Evolutionary conservation across 352 stramenopile genomes (phyloP).

Genomic region (Globisporangium cystogenes): DNA sequence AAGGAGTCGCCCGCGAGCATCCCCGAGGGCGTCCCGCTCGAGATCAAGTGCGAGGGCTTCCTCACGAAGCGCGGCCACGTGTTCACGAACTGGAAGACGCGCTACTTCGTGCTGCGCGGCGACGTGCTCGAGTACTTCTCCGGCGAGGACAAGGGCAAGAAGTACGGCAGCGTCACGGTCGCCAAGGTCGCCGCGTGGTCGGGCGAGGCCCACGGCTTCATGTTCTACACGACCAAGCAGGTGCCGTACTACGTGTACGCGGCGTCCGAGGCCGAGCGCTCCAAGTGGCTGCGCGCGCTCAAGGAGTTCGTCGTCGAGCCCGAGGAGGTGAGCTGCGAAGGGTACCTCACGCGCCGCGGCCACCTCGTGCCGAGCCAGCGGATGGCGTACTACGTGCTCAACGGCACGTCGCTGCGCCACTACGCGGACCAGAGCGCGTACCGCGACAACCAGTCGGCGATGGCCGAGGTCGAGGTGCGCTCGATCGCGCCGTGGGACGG

Average conservation of each 20-base stretch:
- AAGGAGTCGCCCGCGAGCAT: slow-evolving; percentile 64
- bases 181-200: slow-evolving; percentile 85
- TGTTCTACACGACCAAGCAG: slow-evolving; percentile 89
- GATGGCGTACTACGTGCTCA: slow-evolving; percentile 84
- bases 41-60: slow-evolving; percentile 80
- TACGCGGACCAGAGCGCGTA: slow-evolving; percentile 82
- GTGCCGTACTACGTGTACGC: slow-evolving; percentile 89
- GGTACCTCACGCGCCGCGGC: slow-evolving; percentile 80
- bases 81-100: slow-evolving; percentile 90
- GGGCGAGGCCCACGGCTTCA: slow-evolving; percentile 82
- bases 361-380: slow-evolving; percentile 85
- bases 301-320: slow-evolving; percentile 85
- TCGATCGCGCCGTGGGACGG: slow-evolving; percentile 75
- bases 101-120: slow-evolving; percentile 81
- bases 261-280: slow-evolving; percentile 65
- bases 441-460: slow-evolving; percentile 78
- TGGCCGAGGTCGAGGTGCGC: slow-evolving; percentile 80
- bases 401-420: slow-evolving; percentile 74
- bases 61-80: slow-evolving; percentile 85
- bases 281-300: slow-evolving; percentile 75
- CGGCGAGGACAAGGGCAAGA: slow-evolving; percentile 79
- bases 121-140: slow-evolving; percentile 85
- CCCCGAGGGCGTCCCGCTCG: slow-evolving; percentile 30
- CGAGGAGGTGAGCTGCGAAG: slow-evolving; percentile 82
- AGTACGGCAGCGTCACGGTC: slow-evolving; percentile 81